Evolutionary conservation across 108 stramenopile genomes (phyloP), one percentile per base, ranked within the genome.

Genomic region (Schizochytrium sp.): DNA sequence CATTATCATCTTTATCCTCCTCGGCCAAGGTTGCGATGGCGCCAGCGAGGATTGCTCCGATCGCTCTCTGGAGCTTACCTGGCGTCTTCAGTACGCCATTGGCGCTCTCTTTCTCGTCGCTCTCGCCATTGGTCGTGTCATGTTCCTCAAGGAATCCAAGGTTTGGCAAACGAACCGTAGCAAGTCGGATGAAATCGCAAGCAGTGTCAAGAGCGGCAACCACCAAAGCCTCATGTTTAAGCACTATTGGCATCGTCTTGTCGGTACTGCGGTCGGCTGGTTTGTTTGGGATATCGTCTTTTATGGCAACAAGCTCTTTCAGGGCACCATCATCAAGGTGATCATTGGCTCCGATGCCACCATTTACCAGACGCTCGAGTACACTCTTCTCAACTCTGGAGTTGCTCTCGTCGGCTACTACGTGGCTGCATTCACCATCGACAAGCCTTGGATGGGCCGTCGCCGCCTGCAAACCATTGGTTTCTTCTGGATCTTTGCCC

Each of bases 181-280:
- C 21, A 47, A 58, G 59, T 5, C 6, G n/a, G 48, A 58, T 34
- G 60, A 58, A 5, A 34, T 60, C 41, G 55, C 29, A 4, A 5
- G 29, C 23, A n/a, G 5, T 4, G 58, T 0, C 25, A 28, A 48
- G 41, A 55, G 14, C 88, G 71, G 21, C 88, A 58, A 53, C 25
- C 53, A 87, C 47, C 5, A 1, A 19, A 5, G n/a, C 45, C 60
- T 21, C 44, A 23, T 55, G 25, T n/a, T 88, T 2, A 21, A 34
- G 5, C 14, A 60, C 18, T 89, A 88, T 47, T 34, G 89, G 55
- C 51, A 41, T 19, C 53, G 87, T 45, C 72, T 94, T n/a, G 34
- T 92, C 44, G 94, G 94, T 34, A 94, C 93, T 19, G 92, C 93
- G n/a, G 91, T 90, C 23, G 88, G 90, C 44, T 94, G 94, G 94